Base-by-base conservation (phyloP, 495 filamentous ascomycete genomes). In the Hapsidospora chrysogenum region DNA sequence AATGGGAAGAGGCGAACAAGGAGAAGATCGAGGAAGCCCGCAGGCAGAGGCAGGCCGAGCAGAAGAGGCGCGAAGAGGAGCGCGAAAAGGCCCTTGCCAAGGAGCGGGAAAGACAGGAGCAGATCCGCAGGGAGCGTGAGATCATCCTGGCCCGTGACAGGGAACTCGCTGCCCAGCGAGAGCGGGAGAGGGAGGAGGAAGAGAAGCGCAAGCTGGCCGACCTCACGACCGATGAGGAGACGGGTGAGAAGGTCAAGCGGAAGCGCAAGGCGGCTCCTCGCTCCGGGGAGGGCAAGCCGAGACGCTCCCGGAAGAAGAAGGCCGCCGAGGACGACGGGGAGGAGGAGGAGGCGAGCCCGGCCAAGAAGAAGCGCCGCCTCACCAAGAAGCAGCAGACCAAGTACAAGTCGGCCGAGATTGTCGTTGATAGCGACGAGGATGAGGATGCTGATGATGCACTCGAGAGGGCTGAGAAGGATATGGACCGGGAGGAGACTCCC, bases 1-100 rank as follows among this genome's bases (percentile, higher is more conserved):
- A 92, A 44, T 96, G 92, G 50, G 92, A 97, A 48, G 78, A 85
- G 39, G 82, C 80, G 63, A 95, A 95, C 48, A 82, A 84, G 26
- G 70, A 76, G 31, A 83, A 86, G 46, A 66, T 94, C 1, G 68
- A 74, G 30, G 68, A 78, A 21, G 86, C 87, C 1, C 68, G 79
- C 4, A 71, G 76, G 46, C 60, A 64, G 23, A 77, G 87, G 16
- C 78, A 95, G 39, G 80, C 73, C 9, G 86, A 89, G 38, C 58
- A 81, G 2, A 66, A 64, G 27, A 66, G 65, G 21, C 74, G 80
- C 4, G 84, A 92, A 52, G 83, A 82, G 43, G 72, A 73, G 43
- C 64, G 72, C 14, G 63, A 67, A 37, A 70, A 70, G 40, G 71
- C 64, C 0, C 71, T 80, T 40, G 76, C 76, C 28, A 59, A 61